A percentile compares a stretch with the other conserved stretches of the same genome.
Conservation (phyloP, 169 alveolate genomes). For the Blepharisma undulans region DNA sequence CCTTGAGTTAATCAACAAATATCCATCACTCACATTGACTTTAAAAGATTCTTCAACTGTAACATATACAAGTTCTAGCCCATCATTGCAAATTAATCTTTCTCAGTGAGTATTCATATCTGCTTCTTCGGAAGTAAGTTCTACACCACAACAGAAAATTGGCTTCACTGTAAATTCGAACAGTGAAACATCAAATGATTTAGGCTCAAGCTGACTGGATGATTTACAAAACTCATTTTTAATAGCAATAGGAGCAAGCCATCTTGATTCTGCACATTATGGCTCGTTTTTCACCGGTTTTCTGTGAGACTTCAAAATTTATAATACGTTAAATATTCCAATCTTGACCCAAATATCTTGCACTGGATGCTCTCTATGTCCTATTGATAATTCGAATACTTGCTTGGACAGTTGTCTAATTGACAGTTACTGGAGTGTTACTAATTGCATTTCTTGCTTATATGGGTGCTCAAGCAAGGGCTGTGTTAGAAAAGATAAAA, state of each 20-base stretch:
- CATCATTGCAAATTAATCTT: background rate
- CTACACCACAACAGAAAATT: background rate
- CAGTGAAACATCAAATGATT: background rate
- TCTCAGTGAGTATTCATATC: background rate
- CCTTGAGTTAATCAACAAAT: background rate
- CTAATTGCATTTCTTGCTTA: background rate
- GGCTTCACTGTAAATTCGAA: background rate
- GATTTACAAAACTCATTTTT: background rate
- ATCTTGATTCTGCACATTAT: background rate
- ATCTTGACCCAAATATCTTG: background rate
- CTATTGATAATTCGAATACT: background rate
- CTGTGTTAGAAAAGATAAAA: background rate
- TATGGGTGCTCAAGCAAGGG: background rate
- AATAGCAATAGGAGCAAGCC: background rate
- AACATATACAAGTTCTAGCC: background rate
- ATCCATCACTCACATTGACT: background rate
- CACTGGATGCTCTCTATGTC: slow-evolving; percentile 19
- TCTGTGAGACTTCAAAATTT: background rate
- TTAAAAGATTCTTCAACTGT: background rate
- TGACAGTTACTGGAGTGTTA: background rate
- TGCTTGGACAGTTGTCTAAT: background rate
- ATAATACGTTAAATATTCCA: background rate
- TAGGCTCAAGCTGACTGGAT: background rate
- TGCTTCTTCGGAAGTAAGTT: background rate
- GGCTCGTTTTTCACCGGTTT: background rate